These are phyloP conservation scores for Bonnemaisonia californica DNA, from an alignment of 31 red algal genomes.

Conservation along the genomic window DNA sequence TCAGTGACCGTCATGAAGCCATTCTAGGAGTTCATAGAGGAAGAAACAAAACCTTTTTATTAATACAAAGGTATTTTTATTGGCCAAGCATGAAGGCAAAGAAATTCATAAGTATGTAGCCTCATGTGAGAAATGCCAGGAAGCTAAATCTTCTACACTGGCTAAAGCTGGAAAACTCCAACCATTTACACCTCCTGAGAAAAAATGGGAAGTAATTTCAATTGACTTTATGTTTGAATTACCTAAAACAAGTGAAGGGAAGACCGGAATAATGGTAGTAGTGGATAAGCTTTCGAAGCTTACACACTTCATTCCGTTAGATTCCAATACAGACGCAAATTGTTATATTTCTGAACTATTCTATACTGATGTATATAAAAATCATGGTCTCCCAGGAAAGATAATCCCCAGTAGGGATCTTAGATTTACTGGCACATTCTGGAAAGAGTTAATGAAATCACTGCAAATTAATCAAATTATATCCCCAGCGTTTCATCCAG, in stretches of 20 bases:
- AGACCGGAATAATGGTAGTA: slow-evolving; percentile 39
- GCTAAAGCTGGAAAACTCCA: slow-evolving; percentile 12
- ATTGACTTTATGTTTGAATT: slow-evolving; percentile 56
- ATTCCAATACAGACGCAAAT: slow-evolving; percentile 23
- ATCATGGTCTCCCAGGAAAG: slow-evolving; percentile 49
- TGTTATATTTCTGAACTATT: slow-evolving; percentile 28
- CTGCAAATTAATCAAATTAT: slow-evolving; percentile 41
- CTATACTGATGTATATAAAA: slow-evolving; percentile 38
- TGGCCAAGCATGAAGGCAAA: too few species aligned
- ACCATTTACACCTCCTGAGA: slow-evolving; percentile 41
- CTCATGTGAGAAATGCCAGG: slow-evolving; percentile 22
- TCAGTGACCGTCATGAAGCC: too few species aligned
- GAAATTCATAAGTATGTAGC: slow-evolving; percentile 24
- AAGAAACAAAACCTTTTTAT: too few species aligned
- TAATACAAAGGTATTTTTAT: too few species aligned
- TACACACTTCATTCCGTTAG: slow-evolving; percentile 42
- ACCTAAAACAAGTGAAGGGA: slow-evolving; percentile 28
- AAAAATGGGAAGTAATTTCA: slow-evolving; percentile 62
- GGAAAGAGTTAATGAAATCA: slow-evolving; percentile 38
- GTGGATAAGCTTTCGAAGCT: slow-evolving; percentile 48
- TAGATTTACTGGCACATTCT: slow-evolving; percentile 38
- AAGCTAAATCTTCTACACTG: slow-evolving; percentile 35
- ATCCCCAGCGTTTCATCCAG: slow-evolving; percentile 46
- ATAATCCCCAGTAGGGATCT: slow-evolving; percentile 52
- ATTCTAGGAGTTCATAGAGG: too few species aligned